Conservation (phyloP, 31 red algal genomes). For the Porphyra umbilicalis region DNA sequence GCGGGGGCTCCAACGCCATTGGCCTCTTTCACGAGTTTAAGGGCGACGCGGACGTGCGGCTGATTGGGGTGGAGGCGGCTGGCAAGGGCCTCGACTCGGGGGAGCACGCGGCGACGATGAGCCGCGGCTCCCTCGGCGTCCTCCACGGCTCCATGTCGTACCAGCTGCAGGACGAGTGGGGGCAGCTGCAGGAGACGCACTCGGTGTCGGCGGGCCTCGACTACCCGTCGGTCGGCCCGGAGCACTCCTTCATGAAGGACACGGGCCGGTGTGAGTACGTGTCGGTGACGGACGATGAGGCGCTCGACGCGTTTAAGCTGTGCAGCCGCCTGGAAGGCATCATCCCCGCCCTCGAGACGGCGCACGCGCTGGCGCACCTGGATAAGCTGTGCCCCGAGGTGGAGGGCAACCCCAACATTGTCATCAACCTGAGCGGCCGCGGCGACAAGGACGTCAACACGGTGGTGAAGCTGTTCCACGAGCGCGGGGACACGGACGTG, state of each 20-base stretch:
- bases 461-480: constrained; percentile 45
- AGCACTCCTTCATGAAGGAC: constrained; percentile 89
- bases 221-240: constrained; percentile 95
- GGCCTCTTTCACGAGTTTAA: constrained; percentile 89
- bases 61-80: constrained; percentile 98
- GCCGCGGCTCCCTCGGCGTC: constrained; percentile 81
- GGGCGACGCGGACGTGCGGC: constrained; percentile 50
- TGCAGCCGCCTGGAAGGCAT: constrained; percentile 85
- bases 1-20: constrained; percentile 98
- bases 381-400: constrained; percentile 71
- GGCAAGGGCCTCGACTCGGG: constrained; percentile 76
- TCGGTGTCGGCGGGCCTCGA: constrained; percentile 97
- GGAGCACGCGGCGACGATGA: constrained; percentile 90
- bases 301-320: constrained; percentile 89
- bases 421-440: constrained; percentile 78
- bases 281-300: constrained; percentile 90
- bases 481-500: constrained; percentile 26
- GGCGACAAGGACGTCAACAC: constrained; percentile 97
- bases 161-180: constrained; percentile 80
- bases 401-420: constrained; percentile 68
- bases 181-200: constrained; percentile 83
- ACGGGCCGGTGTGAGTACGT: constrained; percentile 85
- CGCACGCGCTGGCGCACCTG: constrained; percentile 91
- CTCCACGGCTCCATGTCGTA: constrained; percentile 98
- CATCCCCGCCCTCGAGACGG: constrained; percentile 96